Base-by-base conservation (phyloP, 2,329 filamentous ascomycete genomes). In the Fusarium setosum region DNA sequence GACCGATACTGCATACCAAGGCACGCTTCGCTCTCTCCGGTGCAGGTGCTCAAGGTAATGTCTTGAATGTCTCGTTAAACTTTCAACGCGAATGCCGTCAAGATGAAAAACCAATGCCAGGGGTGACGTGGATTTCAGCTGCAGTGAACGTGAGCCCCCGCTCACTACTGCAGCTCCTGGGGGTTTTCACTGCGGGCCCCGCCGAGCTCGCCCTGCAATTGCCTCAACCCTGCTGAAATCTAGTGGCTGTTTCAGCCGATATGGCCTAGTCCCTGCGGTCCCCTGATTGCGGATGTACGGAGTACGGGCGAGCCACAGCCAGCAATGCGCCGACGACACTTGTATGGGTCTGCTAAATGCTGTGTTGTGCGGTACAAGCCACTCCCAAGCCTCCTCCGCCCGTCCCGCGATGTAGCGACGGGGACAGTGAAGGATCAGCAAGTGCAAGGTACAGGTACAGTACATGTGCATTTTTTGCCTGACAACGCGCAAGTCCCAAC, bases 241-340 rank as follows among this genome's bases (percentile, higher is more conserved):
- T 55, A 56, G 54, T 55, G 65, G 56, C 67, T 63, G 70, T 72
- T 72, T 72, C 69, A 72, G 68, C 68, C 61, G 55, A 57, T 55
- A 40, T 44, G 48, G 62, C 38, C 55, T 67, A 61, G 61, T 59
- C 60, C 49, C 38, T 21, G 41, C 10, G 20, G 51, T 53, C 56
- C 56, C 66, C 66, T 71, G 67, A 41, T 67, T 62, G 63, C 53
- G 40, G 60, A 61, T 52, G 50, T 26, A 26, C 24, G 24, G 24
- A 26, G 24, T 26, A 26, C 24, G 10, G 32, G 24, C 44, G 55
- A 64, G 68, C 68, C 70, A 70, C 70, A 66, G 42, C 42, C 58
- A 65, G 61, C 60, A 67, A 72, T 70, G 68, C 56, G 49, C 54
- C 55, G 60, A 59, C 49, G 24, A 26, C 24, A 6, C 24, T 26